A percentile compares a stretch with the other conserved stretches of the same genome.
Evolutionary conservation across 1,284 basidiomycete genomes (phyloP).

Genomic region (Gomphus sp.): DNA sequence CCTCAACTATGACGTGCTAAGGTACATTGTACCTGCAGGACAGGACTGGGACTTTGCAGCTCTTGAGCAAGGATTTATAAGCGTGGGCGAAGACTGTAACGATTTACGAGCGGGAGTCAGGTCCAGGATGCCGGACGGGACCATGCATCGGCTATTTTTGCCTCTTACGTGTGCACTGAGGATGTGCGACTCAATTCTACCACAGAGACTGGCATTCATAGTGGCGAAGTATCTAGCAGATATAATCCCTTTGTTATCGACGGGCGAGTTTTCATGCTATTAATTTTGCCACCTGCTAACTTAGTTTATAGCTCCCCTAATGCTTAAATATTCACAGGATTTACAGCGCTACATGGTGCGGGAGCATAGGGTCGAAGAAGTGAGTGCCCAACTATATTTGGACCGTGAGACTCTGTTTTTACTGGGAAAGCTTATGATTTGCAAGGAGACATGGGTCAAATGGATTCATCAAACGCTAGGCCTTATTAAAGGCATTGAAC

Average conservation of each 20-base stretch:
- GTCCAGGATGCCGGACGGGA: background rate
- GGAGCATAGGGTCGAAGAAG: background rate
- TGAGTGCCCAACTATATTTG: background rate
- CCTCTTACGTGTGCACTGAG: background rate
- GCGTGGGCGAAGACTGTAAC: background rate
- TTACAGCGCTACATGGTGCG: background rate
- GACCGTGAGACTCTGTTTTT: background rate
- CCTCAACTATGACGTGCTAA: background rate
- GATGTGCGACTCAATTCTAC: background rate
- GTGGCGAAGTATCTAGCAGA: constrained; percentile 1
- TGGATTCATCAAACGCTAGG: background rate
- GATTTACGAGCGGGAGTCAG: background rate
- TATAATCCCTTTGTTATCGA: background rate
- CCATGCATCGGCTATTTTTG: background rate
- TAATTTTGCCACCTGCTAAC: background rate
- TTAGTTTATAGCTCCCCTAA: background rate
- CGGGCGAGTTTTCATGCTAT: background rate
- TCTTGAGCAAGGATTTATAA: background rate
- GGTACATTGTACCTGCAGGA: background rate
- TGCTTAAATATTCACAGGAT: constrained; percentile 6
- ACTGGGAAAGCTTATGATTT: background rate
- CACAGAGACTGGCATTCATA: background rate
- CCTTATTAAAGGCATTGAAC: background rate
- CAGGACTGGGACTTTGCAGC: background rate
- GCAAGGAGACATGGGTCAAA: background rate